Base-by-base conservation (phyloP, 306 rosid species). In the Prunus mira region DNA sequence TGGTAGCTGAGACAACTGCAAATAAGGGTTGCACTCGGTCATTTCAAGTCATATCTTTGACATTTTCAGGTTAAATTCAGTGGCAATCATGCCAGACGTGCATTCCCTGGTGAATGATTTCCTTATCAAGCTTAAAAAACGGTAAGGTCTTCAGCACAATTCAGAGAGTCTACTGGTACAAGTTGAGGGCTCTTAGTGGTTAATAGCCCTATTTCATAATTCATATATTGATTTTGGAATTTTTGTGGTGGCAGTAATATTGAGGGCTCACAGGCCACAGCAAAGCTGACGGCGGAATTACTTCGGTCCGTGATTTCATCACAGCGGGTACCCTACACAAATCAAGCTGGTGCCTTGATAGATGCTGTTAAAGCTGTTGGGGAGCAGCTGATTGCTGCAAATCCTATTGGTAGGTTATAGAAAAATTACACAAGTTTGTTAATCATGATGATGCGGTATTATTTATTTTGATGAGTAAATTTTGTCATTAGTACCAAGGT, bases 231-330 rank as follows among this genome's bases (percentile, higher is more conserved):
- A 15, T 50, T 30, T 9, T 1, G 6, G 17, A 27, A 63, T 8
- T 22, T 57, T 3, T 52, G 10, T 50, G 76, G 73, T 84, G 73
- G 56, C 85, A 95, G 98, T 71, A 90, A 92, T 84, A 92, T 95
- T 76, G 98, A 95, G 89, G 98, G 98, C 62, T 95, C 98, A 15
- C 95, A 84, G 81, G 91, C 92, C 82, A 90, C 93, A 0, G 96
- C 98, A 61, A 89, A 84, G 88, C 96, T 74, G 82, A 79, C 98
- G 18, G 97, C 96, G 2, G 98, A 89, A 75, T 79, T 95, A 76
- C 92, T 95, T 58, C 87, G 98, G 49, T 82, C 96, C 2, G 92
- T 93, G 78, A 91, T 96, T 79, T 96, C 99, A 8, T 91, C 88
- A 45, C 98, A 91, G 82, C 82, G 96, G 73, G 76, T 96, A 78